These are phyloP conservation scores for Beauveria australis DNA, from an alignment of 2,329 filamentous ascomycete species.

Conservation along the genomic window DNA sequence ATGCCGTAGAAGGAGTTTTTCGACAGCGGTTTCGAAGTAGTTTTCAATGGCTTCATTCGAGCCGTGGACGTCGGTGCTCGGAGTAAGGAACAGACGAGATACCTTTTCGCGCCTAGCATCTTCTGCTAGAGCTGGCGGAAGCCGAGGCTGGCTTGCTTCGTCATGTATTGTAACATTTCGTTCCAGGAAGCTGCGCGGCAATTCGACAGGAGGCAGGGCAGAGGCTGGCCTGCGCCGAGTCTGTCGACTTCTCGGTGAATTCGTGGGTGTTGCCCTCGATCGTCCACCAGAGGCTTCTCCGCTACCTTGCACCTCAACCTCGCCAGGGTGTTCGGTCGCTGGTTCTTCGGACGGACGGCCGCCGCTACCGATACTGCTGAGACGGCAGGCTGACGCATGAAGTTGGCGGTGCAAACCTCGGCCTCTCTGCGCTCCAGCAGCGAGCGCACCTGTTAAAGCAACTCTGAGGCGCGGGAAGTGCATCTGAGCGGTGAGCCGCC, in stretches of 20 bases:
- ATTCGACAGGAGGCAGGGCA: conserved; percentile 8
- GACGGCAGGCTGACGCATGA: conserved; percentile 6
- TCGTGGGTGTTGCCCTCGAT: conserved; percentile 3
- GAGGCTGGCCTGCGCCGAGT: conserved; percentile 17
- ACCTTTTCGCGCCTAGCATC: conserved; percentile 24
- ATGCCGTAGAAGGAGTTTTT: conserved; percentile 14
- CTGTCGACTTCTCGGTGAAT: conserved; percentile 12
- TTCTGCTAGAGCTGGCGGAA: conserved; percentile 24
- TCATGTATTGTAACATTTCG: conserved; percentile 5
- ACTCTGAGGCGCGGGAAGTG: neutral
- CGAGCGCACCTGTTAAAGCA: neutral
- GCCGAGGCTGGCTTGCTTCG: conserved; percentile 16
- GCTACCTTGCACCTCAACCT: neutral
- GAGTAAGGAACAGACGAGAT: conserved; percentile 22
- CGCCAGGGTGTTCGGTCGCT: conserved; percentile 5
- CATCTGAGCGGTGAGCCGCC: conserved; percentile 6
- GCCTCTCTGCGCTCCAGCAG: conserved; percentile 7
- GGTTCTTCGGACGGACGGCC: conserved; percentile 9
- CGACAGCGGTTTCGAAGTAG: conserved; percentile 25
- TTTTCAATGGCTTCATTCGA: conserved; percentile 21
- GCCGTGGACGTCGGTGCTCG: conserved; percentile 16
- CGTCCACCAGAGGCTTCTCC: conserved; percentile 11
- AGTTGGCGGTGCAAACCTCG: neutral
- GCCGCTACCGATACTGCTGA: conserved; percentile 1
- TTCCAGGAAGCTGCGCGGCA: conserved; percentile 7